Evolutionary conservation across 108 stramenopile genomes (phyloP).

Genomic region (Nannochloropsis granulata): DNA sequence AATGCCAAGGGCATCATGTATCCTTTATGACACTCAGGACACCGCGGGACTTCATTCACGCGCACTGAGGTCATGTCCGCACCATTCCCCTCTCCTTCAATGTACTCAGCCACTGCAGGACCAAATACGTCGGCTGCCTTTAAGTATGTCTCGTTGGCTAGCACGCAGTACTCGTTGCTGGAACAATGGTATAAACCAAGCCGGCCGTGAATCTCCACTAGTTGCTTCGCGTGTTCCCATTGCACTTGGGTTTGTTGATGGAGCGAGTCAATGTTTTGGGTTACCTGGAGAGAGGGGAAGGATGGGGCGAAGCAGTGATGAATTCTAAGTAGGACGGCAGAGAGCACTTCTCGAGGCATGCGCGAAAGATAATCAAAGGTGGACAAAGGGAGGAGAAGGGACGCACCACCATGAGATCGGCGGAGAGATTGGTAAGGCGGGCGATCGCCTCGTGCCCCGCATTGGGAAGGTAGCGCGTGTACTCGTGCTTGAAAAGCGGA

Average conservation of each 20-base stretch:
- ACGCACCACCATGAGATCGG: not conserved
- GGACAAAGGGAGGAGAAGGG: no score
- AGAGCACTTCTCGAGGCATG: no score
- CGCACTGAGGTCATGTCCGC: not conserved
- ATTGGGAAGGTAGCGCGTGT: conserved; percentile 2
- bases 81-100: not conserved
- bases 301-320: no score
- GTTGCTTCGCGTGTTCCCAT: conserved; percentile 6
- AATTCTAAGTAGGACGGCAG: no score
- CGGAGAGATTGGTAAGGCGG: not conserved
- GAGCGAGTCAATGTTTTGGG: conserved; percentile 18
- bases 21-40: not conserved
- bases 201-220: conserved; percentile 23
- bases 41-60: not conserved
- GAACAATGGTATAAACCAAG: conserved; percentile 22
- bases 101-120: not conserved
- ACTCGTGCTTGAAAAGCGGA: conserved; percentile 3
- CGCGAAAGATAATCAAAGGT: no score
- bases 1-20: conserved; percentile 12
- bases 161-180: not conserved
- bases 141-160: not conserved
- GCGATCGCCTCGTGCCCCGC: conserved; percentile 25
- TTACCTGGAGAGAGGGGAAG: not conserved
- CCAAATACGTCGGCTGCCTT: not conserved
- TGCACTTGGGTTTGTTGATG: not conserved